Evolutionary conservation across 179 eudicot genomes (phyloP), one percentile per base, ranked within the genome.

Genomic region (Beta corolliflora): DNA sequence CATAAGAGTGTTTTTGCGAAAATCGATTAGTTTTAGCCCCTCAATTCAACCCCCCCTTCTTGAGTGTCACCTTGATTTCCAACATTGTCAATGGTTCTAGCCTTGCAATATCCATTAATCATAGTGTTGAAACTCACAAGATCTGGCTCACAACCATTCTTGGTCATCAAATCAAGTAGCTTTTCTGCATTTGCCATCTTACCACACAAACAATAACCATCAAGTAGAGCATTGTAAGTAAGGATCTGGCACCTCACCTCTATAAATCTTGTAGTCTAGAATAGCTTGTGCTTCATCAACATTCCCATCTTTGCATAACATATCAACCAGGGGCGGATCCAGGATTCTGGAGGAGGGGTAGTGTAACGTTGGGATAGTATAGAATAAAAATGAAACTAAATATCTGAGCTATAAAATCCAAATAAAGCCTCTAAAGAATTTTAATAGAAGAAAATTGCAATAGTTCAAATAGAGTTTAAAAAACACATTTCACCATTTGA

Each of bases 151-250:
- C 68, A 64, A 25, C 68, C 41, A 4, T 64, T 64, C 0, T 64
- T 14, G 15, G 7, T 36, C 68, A 64, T 64, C 14, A 11, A 0
- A 64, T 64, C 41, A 23, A 25, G 3, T 25, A 64, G 41, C 14
- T 64, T 64, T 11, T 64, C 16, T 10, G 68, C 68, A 64, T 64
- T 36, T 9, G 10, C 2, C 68, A 64, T 64, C 68, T 25, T 41
- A 25, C 68, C 68, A 64, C 41, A 36, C 68, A 64, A 64, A 25
- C 68, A 64, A 64, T 64, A 64, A 10, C 68, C 68, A 25, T 64
- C 68, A 2, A 67, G 71, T 15, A 67, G 31, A 13, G 71, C 10
- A 67, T 4, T 36, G 21, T 67, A 67, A 67, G 48, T 41, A 41
- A 67, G 15, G 50, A 67, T 67, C 0, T 0, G 71, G 71, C 36